Base-by-base conservation (phyloP, 2,329 filamentous ascomycete species). In the Fusarium nurragi region DNA sequence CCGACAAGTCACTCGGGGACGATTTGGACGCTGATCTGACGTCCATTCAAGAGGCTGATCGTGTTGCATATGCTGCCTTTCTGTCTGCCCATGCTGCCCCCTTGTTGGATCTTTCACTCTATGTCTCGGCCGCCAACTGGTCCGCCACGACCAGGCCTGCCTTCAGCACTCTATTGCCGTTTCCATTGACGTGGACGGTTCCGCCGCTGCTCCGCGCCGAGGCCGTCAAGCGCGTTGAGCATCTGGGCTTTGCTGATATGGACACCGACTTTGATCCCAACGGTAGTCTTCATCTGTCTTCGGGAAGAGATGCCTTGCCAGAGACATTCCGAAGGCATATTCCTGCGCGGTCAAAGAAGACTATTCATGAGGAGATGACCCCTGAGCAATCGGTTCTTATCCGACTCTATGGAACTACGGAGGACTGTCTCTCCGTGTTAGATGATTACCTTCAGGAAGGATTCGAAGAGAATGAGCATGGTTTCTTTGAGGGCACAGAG, bases 51-150 rank as follows among this genome's bases (percentile, higher is more conserved):
- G 70, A 71, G 32, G 84, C 84, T 22, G 83, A 87, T 70, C 67
- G 73, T 44, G 72, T 81, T 65, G 87, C 82, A 61, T 83, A 85
- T 77, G 81, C 86, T 32, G 86, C 91, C 63, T 94, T 94, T 77
- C 80, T 97, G 68, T 83, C 88, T 74, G 86, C 88, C 23, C 88
- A 90, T 57, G 92, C 90, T n/a, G 87, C 89, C 46, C 87, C 90
- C 28, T 86, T 98, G 60, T 77, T 97, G 70, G 91, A 96, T 70
- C 88, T 97, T 55, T 94, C 89, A 48, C 89, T 98, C 69, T 98
- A 96, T 77, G 90, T 95, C 64, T 95, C 93, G 28, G 92, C 90
- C 55, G 88, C 93, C 65, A 97, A 98, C 80, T 99, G 95, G 85
- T 83, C 88, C 53, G 81, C 84, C 39, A 80, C 85, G 45, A 97